Conservation (phyloP, 768 basidiomycete genomes). For the Gymnopilus dilepis region DNA sequence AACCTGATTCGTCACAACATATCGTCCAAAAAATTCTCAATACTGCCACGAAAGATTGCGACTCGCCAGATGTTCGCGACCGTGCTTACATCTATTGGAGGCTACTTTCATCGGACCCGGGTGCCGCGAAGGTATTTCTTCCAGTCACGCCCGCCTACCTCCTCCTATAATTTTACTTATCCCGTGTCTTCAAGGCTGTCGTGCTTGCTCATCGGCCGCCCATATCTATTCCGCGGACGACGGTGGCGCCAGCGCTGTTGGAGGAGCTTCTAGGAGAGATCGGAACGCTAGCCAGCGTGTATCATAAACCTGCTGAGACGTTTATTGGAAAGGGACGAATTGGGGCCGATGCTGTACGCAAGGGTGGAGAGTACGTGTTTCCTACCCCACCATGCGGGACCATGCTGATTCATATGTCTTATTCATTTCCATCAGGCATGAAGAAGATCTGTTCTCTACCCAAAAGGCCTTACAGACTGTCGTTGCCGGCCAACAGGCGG, state of each 20-base stretch:
- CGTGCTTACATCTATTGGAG: slow-evolving; percentile 99
- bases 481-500: slow-evolving; percentile 88
- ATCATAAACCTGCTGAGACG: slow-evolving; percentile 96
- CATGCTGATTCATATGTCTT: neutral
- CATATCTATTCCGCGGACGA: slow-evolving; percentile 91
- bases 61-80: slow-evolving; percentile 95
- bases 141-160: neutral
- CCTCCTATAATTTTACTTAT: neutral
- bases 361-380: slow-evolving; percentile 59
- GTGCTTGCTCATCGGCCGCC: slow-evolving; percentile 92
- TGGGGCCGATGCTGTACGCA: slow-evolving; percentile 80
- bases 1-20: slow-evolving; percentile 90
- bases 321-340: slow-evolving; percentile 93
- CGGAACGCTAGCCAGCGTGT: slow-evolving; percentile 89
- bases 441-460: slow-evolving; percentile 74
- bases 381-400: slow-evolving; percentile 2
- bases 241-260: slow-evolving; percentile 83
- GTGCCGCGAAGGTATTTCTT: slow-evolving; percentile 82
- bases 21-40: slow-evolving; percentile 92
- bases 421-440: slow-evolving; percentile 40
- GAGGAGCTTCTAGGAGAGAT: slow-evolving; percentile 94
- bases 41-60: slow-evolving; percentile 96
- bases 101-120: slow-evolving; percentile 91
- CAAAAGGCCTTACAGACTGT: slow-evolving; percentile 92
- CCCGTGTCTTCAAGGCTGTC: slow-evolving; percentile 53